Conservation (phyloP, 2,329 filamentous ascomycete genomes). For the Rutstroemia sp. region DNA sequence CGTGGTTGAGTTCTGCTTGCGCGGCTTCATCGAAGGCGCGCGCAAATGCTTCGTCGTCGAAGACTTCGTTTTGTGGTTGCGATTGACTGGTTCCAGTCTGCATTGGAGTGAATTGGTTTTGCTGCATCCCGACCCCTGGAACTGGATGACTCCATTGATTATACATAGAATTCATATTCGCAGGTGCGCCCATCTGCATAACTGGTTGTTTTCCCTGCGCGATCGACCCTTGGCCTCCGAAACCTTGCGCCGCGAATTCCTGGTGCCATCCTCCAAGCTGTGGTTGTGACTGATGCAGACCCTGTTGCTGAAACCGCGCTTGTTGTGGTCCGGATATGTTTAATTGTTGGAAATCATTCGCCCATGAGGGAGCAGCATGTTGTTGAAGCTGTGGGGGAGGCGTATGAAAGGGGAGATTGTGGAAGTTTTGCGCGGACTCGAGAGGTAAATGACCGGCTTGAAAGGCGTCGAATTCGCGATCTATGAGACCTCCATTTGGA, state of each 20-base stretch:
- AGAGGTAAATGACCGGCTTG: slow-evolving; percentile 43
- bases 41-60: slow-evolving; percentile 49
- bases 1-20: slow-evolving; percentile 16
- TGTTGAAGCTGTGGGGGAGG: slow-evolving; percentile 14
- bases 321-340: slow-evolving; percentile 30
- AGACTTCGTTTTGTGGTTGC: slow-evolving; percentile 32
- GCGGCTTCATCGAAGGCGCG: slow-evolving; percentile 40
- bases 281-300: slow-evolving; percentile 15
- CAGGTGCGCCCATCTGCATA: slow-evolving; percentile 9
- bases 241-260: slow-evolving; percentile 39
- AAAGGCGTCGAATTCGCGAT: slow-evolving; percentile 64
- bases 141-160: slow-evolving; percentile 18
- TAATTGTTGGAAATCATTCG: slow-evolving; percentile 40
- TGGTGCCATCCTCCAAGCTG: slow-evolving; percentile 44
- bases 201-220: background rate
- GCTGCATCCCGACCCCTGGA: slow-evolving; percentile 2
- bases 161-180: background rate
- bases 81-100: background rate
- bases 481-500: slow-evolving; percentile 45
- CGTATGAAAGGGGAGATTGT: slow-evolving; percentile 16
- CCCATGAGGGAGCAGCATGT: slow-evolving; percentile 26
- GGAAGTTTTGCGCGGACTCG: slow-evolving; percentile 21
- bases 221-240: background rate
- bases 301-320: slow-evolving; percentile 29
- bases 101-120: slow-evolving; percentile 1